Conservation (phyloP, 108 stramenopile genomes). For the Conticribra weissflogii region DNA sequence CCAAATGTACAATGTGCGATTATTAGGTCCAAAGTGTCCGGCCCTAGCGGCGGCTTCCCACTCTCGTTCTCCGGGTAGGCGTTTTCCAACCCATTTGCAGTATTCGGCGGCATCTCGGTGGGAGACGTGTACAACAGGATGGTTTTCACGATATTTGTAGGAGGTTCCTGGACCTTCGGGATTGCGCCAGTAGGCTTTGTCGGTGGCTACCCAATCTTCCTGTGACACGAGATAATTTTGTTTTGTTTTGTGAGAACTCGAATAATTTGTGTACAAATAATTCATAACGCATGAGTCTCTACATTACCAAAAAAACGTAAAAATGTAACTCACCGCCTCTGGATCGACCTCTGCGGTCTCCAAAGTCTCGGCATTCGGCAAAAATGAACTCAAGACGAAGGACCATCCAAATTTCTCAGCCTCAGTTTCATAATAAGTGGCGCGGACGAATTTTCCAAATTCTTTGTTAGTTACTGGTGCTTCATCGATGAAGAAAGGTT, state of each 20-base stretch:
- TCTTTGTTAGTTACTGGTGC: conserved; percentile 85
- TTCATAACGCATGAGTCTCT: not conserved
- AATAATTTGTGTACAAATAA: not conserved
- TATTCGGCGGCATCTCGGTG: conserved; percentile 95
- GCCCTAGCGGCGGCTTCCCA: conserved; percentile 93
- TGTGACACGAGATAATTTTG: too few species aligned
- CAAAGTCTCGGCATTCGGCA: conserved; percentile 56
- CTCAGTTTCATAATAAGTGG: conserved; percentile 92
- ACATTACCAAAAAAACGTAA: conserved; percentile 47
- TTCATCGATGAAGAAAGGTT: conserved; percentile 85
- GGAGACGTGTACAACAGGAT: conserved; percentile 92
- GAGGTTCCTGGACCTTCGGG: conserved; percentile 89
- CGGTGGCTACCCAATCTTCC: conserved; percentile 89
- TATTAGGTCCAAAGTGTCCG: conserved; percentile 70
- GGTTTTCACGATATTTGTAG: conserved; percentile 83
- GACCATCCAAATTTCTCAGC: conserved; percentile 95
- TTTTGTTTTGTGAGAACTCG: not conserved
- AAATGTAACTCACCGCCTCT: conserved; percentile 50
- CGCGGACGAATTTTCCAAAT: conserved; percentile 89
- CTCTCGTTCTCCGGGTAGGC: conserved; percentile 90
- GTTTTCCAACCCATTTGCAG: conserved; percentile 90
- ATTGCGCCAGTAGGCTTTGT: conserved; percentile 90
- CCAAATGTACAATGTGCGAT: conserved; percentile 80
- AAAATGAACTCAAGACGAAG: conserved; percentile 86
- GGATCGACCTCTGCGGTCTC: conserved; percentile 73